Conservation (phyloP, 148 eudicot species). For the Rhododendron ferrugineum region DNA sequence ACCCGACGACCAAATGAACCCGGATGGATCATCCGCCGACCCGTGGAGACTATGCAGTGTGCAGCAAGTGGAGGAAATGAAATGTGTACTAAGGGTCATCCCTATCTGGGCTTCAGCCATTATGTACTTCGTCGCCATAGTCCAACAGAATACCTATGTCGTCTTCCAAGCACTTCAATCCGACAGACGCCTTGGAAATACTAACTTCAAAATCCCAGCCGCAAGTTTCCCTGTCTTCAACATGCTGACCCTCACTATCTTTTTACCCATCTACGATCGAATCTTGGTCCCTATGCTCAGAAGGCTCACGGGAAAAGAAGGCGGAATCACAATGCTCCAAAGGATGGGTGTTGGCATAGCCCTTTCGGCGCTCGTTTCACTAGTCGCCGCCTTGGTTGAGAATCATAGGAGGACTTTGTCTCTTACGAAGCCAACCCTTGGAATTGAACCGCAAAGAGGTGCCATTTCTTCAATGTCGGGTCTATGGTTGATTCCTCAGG, state of each 20-base stretch:
- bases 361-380: constrained; percentile 39
- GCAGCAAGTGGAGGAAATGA: constrained; percentile 74
- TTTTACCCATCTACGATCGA: constrained; percentile 56
- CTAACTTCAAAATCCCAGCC: constrained; percentile 54
- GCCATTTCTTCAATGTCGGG: constrained; percentile 70
- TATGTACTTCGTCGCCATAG: constrained; percentile 36
- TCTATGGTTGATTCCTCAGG: constrained; percentile 60
- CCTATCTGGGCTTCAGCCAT: constrained; percentile 68
- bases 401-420: constrained; percentile 39
- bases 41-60: constrained; percentile 62
- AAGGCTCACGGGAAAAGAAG: constrained; percentile 43
- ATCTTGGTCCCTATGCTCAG: constrained; percentile 49
- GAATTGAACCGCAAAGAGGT: constrained; percentile 34
- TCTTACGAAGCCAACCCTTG: constrained; percentile 40
- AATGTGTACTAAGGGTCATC: constrained; percentile 52
- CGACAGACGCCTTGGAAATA: constrained; percentile 36
- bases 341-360: constrained; percentile 71
- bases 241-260: constrained; percentile 52
- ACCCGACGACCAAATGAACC: constrained; percentile 34
- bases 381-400: constrained; percentile 60
- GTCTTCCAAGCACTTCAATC: constrained; percentile 75
- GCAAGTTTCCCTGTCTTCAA: constrained; percentile 58
- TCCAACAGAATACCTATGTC: constrained; percentile 39
- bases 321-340: constrained; percentile 75
- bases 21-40: constrained; percentile 52